Evolutionary conservation across 2,329 filamentous ascomycete genomes (phyloP).

Genomic region (Dothiorella sarmentorum): DNA sequence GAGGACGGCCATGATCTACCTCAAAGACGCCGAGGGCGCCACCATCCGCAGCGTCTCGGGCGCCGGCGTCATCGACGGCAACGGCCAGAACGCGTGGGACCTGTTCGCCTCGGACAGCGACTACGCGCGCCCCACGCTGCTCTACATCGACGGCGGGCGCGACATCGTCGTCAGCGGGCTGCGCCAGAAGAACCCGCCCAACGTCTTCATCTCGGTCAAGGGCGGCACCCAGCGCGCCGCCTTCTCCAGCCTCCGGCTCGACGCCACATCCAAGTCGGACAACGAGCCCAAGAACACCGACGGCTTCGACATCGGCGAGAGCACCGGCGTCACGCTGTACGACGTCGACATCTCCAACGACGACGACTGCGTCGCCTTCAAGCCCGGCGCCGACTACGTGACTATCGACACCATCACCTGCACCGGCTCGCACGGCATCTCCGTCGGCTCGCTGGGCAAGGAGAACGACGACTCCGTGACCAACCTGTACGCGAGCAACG

Average conservation of each 20-base stretch:
- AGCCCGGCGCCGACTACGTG: slow-evolving; percentile 40
- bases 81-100: slow-evolving; percentile 45
- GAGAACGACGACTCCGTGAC: slow-evolving; percentile 40
- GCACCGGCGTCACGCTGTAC: slow-evolving; percentile 37
- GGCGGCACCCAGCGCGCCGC: slow-evolving; percentile 35
- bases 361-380: slow-evolving; percentile 47
- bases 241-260: slow-evolving; percentile 39
- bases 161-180: slow-evolving; percentile 40
- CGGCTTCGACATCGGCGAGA: slow-evolving; percentile 43
- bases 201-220: slow-evolving; percentile 44
- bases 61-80: slow-evolving; percentile 46
- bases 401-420: slow-evolving; percentile 44
- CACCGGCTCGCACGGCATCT: slow-evolving; percentile 45
- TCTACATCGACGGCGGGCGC: slow-evolving; percentile 40
- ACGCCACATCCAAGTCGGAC: slow-evolving; percentile 38
- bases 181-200: slow-evolving; percentile 43
- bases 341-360: slow-evolving; percentile 40
- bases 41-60: slow-evolving; percentile 42
- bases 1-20: slow-evolving; percentile 39
- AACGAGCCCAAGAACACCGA: slow-evolving; percentile 44
- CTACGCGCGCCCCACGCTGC: slow-evolving; percentile 42
- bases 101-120: slow-evolving; percentile 38
- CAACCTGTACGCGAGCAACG: slow-evolving; percentile 42
- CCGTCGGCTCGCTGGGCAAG: slow-evolving; percentile 47
- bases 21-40: slow-evolving; percentile 37